Percentiles rank a stretch among this genome's conserved stretches.
Conservation (phyloP, 2,329 filamentous ascomycete genomes). For the Fusarium brevicatenulatum region DNA sequence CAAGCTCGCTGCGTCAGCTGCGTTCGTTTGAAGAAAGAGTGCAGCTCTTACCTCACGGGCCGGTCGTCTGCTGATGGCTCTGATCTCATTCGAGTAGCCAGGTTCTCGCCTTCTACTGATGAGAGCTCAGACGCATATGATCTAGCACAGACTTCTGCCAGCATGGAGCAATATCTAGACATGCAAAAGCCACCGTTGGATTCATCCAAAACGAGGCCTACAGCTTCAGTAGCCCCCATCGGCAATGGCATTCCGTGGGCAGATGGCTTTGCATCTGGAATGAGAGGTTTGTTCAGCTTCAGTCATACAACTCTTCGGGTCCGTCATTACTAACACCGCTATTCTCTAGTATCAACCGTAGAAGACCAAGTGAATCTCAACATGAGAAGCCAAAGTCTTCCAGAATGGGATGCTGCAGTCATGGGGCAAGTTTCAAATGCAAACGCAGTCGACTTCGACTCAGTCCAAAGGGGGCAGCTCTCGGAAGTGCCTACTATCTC, state of each 20-base stretch:
- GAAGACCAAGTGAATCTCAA: not conserved
- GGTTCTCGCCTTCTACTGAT: not conserved
- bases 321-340: not conserved
- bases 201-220: not conserved
- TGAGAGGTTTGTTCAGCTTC: not conserved
- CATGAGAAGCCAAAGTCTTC: not conserved
- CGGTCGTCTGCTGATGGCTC: not conserved
- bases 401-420: not conserved
- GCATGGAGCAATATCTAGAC: not conserved
- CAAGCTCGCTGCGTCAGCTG: not conserved
- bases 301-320: fast-evolving
- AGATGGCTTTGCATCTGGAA: not conserved
- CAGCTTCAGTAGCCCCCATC: not conserved
- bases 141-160: not conserved
- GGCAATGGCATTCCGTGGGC: not conserved
- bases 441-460: not conserved
- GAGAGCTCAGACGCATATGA: not conserved
- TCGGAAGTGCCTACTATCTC: not conserved
- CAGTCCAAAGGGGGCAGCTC: not conserved
- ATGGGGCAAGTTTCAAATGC: not conserved
- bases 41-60: not conserved
- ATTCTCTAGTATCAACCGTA: not conserved
- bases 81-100: not conserved
- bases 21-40: not conserved
- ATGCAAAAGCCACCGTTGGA: not conserved